Evolutionary conservation across 2,329 filamentous ascomycete species (phyloP).

Genomic region (Colletotrichum phormii): DNA sequence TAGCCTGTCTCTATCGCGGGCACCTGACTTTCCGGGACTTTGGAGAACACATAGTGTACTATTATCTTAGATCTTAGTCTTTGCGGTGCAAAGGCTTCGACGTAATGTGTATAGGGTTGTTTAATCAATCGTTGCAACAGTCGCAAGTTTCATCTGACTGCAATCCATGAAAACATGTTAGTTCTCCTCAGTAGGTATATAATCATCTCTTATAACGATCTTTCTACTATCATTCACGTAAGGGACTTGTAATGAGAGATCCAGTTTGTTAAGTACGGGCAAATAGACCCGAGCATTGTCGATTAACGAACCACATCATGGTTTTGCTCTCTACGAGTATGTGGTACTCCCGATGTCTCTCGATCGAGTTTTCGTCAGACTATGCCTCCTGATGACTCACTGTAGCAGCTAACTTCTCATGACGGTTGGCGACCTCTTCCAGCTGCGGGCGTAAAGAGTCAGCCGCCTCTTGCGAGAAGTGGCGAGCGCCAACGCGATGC

Average conservation of each 20-base stretch:
- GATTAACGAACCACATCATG: neutral
- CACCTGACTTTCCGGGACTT: neutral
- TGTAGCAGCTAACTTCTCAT: constrained; percentile 29
- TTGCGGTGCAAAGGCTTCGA: neutral
- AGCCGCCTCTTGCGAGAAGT: constrained; percentile 35
- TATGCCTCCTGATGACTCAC: constrained; percentile 30
- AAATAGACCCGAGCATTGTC: neutral
- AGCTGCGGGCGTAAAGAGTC: constrained; percentile 34
- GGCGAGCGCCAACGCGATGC: constrained; percentile 37
- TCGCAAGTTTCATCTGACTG: neutral
- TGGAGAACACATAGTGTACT: neutral
- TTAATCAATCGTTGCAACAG: neutral
- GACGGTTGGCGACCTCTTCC: constrained; percentile 37
- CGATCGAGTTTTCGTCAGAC: no score
- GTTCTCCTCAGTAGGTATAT: neutral
- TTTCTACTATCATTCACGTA: neutral
- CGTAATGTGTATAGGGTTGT: neutral
- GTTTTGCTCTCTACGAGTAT: no score
- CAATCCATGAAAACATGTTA: neutral
- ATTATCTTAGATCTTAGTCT: neutral
- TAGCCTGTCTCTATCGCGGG: neutral
- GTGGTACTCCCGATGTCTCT: no score
- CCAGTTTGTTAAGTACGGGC: neutral
- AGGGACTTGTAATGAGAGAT: neutral
- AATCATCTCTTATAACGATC: neutral